Percentiles rank a stretch among this genome's conserved stretches.
phyloP scores from a whole-genome alignment of 2,329 filamentous ascomycete species.

The Madurella mycetomatis region DNA sequence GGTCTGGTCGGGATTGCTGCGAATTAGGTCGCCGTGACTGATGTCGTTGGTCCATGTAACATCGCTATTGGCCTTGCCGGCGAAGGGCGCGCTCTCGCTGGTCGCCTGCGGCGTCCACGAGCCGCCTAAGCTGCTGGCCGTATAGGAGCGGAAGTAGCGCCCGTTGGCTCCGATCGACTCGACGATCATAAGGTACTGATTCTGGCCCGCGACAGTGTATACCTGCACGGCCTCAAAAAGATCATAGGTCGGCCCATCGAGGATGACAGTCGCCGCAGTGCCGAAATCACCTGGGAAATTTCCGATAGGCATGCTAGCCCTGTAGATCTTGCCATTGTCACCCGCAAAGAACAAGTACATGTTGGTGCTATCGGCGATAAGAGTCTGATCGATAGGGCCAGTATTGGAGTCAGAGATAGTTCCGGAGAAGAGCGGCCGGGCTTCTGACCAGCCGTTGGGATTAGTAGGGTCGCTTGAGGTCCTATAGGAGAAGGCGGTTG shows the following conservation, averaged over 20 bases:
- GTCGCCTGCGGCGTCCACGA: slow-evolving; percentile 55
- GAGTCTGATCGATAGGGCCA: slow-evolving; percentile 57
- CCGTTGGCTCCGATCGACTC: slow-evolving; percentile 55
- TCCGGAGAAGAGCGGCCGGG: slow-evolving; percentile 53
- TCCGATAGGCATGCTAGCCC: slow-evolving; percentile 56
- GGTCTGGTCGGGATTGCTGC: slow-evolving; percentile 55
- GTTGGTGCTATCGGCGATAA: slow-evolving; percentile 56
- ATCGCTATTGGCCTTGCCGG: slow-evolving; percentile 62
- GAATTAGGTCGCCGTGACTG: slow-evolving; percentile 59
- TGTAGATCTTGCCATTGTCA: slow-evolving; percentile 64
- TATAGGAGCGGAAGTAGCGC: slow-evolving; percentile 64
- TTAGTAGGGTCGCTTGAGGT: slow-evolving; percentile 56
- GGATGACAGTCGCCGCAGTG: slow-evolving; percentile 41
- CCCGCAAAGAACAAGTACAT: slow-evolving; percentile 67
- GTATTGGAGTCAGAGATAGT: slow-evolving; percentile 47
- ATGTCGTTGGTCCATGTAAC: slow-evolving; percentile 64
- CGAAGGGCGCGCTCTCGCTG: slow-evolving; percentile 56
- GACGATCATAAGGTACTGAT: slow-evolving; percentile 63
- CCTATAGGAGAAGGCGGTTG: slow-evolving; percentile 54
- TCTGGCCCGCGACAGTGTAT: slow-evolving; percentile 53
- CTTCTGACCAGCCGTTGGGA: slow-evolving; percentile 51
- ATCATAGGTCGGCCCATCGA: slow-evolving; percentile 51
- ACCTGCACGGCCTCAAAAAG: slow-evolving; percentile 65
- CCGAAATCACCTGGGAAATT: slow-evolving; percentile 61
- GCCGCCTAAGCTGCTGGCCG: slow-evolving; percentile 52